Base-by-base conservation (phyloP, 352 stramenopile species). In the Plasmopara viticola region DNA sequence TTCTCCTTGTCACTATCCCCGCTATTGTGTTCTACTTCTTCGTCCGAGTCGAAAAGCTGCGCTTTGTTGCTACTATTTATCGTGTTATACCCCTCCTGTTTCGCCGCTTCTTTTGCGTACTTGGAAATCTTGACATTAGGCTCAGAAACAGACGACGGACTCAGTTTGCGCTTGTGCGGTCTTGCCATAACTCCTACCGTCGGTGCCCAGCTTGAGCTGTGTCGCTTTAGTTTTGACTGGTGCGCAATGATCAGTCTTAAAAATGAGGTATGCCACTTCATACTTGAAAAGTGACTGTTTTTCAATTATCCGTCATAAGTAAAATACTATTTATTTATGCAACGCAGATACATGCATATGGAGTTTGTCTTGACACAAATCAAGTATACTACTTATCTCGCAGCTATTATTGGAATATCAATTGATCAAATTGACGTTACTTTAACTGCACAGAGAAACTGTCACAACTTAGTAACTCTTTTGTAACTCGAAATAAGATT, bases 31-130 rank as follows among this genome's bases (percentile, higher is more conserved):
- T 72, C 49, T 15, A 25, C 20, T 25, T 81, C 72, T 17, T 84
- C 67, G 34, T 89, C 81, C 41, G 75, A 90, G 46, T 87, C 74
- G 37, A 86, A 87, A 18, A 87, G 64, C 64, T 84, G 70, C 44
- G 69, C 60, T 64, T 73, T 73, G 54, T 74, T 78, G 63, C 53
- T 75, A 38, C 60, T 73, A 42, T 56, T 57, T 47, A 57, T 54
- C 56, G 52, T 48, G 53, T 50, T 65, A 54, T 56, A 56, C 38
- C 65, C 55, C 58, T 84, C 60, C 66, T 92, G 78, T 68, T 93
- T 88, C 44, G 72, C 75, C 40, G 79, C 82, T 35, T 84, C 76
- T 62, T 89, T 85, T 18, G 56, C 70, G 63, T 93, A 93, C 74
- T 92, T 92, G 62, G 67, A 85, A 25, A 70, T 35, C 18, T 66